Percentiles rank a stretch among this genome's conserved stretches.
phyloP scores from a whole-genome alignment of 805 yeast species.

The Vanderwaltozyma verrucispora region DNA sequence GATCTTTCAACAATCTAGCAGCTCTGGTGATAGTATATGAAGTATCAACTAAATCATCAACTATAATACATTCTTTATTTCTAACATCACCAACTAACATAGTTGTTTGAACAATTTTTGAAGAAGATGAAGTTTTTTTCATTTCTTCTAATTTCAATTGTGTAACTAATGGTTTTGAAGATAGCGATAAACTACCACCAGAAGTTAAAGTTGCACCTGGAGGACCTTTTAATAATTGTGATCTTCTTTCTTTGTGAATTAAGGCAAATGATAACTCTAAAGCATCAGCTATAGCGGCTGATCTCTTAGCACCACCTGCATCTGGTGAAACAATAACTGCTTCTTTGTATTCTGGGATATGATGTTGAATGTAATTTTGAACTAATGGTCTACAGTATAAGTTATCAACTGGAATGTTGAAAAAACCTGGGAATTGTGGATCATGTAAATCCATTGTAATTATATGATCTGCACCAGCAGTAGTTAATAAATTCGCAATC shows the following conservation, averaged over 20 bases:
- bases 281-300: conserved; percentile 87
- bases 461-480: conserved; percentile 94
- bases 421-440: conserved; percentile 96
- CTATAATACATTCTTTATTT: conserved; percentile 74
- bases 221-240: conserved; percentile 30
- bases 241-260: conserved; percentile 86
- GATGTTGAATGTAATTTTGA: conserved; percentile 70
- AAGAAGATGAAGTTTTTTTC: conserved; percentile 5
- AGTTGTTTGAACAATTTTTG: conserved; percentile 54
- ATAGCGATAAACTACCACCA: conserved; percentile 18
- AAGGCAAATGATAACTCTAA: conserved; percentile 84
- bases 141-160: conserved; percentile 16
- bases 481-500: conserved; percentile 73
- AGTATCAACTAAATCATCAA: conserved; percentile 93
- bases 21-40: conserved; percentile 88
- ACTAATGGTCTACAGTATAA: conserved; percentile 79
- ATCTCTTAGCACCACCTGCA: conserved; percentile 98
- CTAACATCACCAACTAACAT: conserved; percentile 95
- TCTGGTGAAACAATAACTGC: conserved; percentile 95
- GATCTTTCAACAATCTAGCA: conserved; percentile 81
- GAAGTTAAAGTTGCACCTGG: conserved; percentile 25
- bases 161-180: conserved; percentile 13
- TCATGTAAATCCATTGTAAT: conserved; percentile 98
- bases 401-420: conserved; percentile 93
- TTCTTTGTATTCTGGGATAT: conserved; percentile 68